Evolutionary conservation across 805 yeast species (phyloP).

Genomic region (Kuraishia floccosa): DNA sequence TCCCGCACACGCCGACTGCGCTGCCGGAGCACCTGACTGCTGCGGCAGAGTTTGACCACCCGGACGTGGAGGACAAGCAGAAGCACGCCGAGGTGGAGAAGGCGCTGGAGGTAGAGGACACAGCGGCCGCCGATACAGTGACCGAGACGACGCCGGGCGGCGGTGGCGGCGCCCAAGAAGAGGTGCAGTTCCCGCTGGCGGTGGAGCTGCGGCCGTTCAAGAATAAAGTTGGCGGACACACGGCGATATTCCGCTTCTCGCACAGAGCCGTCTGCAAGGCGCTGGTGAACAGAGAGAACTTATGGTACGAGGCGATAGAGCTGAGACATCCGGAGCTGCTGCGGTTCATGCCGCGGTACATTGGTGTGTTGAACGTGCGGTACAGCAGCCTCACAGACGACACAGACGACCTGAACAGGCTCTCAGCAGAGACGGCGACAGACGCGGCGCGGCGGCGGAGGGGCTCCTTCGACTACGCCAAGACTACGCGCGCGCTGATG

Average conservation of each 20-base stretch:
- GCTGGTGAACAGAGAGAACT: constrained; percentile 78
- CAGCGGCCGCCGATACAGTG: not conserved
- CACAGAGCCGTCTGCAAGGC: constrained; percentile 92
- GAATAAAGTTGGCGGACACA: constrained; percentile 96
- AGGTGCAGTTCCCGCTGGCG: constrained; percentile 50
- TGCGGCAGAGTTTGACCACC: constrained; percentile 33
- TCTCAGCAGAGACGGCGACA: constrained; percentile 3
- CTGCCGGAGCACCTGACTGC: constrained; percentile 33
- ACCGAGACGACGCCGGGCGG: not conserved
- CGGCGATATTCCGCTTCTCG: constrained; percentile 89
- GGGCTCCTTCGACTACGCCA: not conserved
- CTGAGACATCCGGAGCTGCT: constrained; percentile 62
- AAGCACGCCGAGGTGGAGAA: not conserved
- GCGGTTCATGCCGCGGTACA: constrained; percentile 84
- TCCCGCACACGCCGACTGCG: constrained; percentile 46
- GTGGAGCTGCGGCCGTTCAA: constrained; percentile 87
- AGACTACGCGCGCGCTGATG: not conserved
- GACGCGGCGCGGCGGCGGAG: not conserved
- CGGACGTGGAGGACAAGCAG: constrained; percentile 4
- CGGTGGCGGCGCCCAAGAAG: constrained; percentile 6
- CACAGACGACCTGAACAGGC: constrained; percentile 8
- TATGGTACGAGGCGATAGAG: constrained; percentile 88
- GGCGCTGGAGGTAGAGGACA: constrained; percentile 2
- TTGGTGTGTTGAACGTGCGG: constrained; percentile 89
- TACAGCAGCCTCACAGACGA: constrained; percentile 33